A percentile compares a stretch with the other conserved stretches of the same genome.
These are phyloP conservation scores for Pythium biforme DNA, from an alignment of 352 stramenopile genomes.

Conservation along the genomic window DNA sequence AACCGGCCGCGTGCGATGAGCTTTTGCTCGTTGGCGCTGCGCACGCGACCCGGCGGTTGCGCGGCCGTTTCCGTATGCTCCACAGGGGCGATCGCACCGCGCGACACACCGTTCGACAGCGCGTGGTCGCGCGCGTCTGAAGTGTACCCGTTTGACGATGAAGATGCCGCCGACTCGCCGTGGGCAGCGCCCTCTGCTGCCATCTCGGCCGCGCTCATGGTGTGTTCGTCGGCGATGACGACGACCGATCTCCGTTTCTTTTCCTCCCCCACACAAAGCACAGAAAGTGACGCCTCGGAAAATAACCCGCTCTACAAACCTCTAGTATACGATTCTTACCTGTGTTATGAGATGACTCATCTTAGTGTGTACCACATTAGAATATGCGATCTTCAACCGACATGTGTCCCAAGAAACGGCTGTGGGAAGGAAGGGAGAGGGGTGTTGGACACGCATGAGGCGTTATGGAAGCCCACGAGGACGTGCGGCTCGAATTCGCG, in stretches of 20 bases:
- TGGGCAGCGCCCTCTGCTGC: slow-evolving; percentile 21
- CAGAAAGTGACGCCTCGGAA: slow-evolving; percentile 11
- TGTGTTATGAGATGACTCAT: neutral
- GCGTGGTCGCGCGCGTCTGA: slow-evolving; percentile 12
- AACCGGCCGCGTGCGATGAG: slow-evolving; percentile 46
- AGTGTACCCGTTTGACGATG: slow-evolving; percentile 11
- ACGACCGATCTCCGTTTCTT: slow-evolving; percentile 19
- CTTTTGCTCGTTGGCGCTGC: slow-evolving; percentile 28
- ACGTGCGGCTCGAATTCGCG: slow-evolving; percentile 53
- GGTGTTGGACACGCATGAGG: slow-evolving; percentile 1
- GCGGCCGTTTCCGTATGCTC: neutral
- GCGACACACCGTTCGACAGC: slow-evolving; percentile 24
- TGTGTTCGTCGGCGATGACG: neutral
- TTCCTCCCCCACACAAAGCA: neutral
- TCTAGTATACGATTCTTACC: slow-evolving; percentile 10
- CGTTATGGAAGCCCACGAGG: slow-evolving; percentile 7
- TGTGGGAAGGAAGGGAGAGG: no score
- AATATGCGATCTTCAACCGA: slow-evolving; percentile 18
- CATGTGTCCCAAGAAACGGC: neutral
- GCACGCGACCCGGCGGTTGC: neutral
- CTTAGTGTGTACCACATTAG: slow-evolving; percentile 6
- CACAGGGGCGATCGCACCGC: slow-evolving; percentile 7
- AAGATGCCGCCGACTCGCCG: slow-evolving; percentile 6
- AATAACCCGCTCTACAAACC: slow-evolving; percentile 29
- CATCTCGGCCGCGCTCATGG: slow-evolving; percentile 24